Base-by-base conservation (phyloP, 2,329 filamentous ascomycete genomes). In the Periconia macrospinosa region DNA sequence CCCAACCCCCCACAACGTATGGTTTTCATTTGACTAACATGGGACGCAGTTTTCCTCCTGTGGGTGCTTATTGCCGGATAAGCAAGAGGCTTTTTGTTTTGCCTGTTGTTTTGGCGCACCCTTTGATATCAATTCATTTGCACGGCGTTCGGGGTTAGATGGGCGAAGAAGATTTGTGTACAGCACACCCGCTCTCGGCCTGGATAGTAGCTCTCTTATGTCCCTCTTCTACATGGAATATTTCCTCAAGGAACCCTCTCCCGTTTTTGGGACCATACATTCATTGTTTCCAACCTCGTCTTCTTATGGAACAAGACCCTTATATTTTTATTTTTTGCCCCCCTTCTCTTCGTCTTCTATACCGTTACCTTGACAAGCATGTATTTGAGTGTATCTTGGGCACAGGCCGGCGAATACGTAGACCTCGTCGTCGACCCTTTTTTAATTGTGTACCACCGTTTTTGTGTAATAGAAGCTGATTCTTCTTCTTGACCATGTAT, bases 1-100 rank as follows among this genome's bases (percentile, higher is more conserved):
- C 15, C 49, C 33, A 23, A 18, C 17, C 23, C 23, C 46, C 45
- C 18, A 19, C 13, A 33, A 35, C 35, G 15, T 13, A 3, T 11
- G 19, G 6, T 10, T 14, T 13, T 37, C 33, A 3, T 3, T 37
- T 37, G 52, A 47, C 63, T 71, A 57, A 69, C 53, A 18, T 15
- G 23, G n/a, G n/a, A 6, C 11, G 33, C 13, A 69, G 73, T 76
- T 50, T 73, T 70, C 66, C 80, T 82, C 47, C 78, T 89, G 55
- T 89, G 86, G 86, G 86, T 89, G 47, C 79, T 89, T 61, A 84
- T 89, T 57, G 81, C 83, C 46, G 83, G 83, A 48, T 84, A 71
- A 62, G 56, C 53, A 10, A 8, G 23, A 27, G 23, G 8, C 8
- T 27, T 8, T 27, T 8, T 27, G 23, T 27, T 27, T 27, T 8